These are phyloP conservation scores for Spergularia azorica DNA, from an alignment of 179 eudicot species.

Conservation along the genomic window DNA sequence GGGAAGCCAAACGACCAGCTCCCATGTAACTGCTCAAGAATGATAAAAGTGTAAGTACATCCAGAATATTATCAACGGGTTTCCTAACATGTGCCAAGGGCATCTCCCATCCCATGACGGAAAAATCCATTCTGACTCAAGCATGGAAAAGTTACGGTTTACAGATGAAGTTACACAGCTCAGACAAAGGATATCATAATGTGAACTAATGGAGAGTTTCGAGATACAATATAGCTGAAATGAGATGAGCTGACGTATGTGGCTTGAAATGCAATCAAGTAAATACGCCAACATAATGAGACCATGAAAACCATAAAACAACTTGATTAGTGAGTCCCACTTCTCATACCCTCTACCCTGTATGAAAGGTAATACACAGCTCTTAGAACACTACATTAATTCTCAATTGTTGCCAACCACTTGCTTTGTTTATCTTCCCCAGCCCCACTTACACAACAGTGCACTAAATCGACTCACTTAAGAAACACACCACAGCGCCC, in stretches of 20 bases:
- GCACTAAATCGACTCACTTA: not conserved
- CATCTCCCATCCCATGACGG: too few relatives aligned
- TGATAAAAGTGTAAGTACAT: not conserved
- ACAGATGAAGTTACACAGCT: not conserved
- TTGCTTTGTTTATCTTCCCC: too few relatives aligned
- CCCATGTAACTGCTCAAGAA: not conserved
- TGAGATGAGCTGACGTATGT: not conserved
- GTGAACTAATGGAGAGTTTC: not conserved
- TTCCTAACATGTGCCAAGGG: not conserved
- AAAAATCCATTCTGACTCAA: not conserved
- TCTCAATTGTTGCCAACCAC: too few relatives aligned
- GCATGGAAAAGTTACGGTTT: not conserved
- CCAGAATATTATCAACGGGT: not conserved
- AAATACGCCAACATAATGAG: not conserved
- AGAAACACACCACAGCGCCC: not conserved
- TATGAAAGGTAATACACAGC: too few relatives aligned
- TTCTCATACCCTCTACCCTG: not conserved
- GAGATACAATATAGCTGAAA: not conserved
- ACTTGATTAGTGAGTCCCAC: not conserved
- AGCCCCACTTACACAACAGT: too few relatives aligned
- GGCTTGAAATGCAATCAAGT: not conserved
- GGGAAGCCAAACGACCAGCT: not conserved
- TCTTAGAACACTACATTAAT: too few relatives aligned
- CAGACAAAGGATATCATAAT: not conserved
- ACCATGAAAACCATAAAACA: not conserved